These are phyloP conservation scores for Carpinus fangiana DNA, from an alignment of 306 rosid species.

Conservation along the genomic window DNA sequence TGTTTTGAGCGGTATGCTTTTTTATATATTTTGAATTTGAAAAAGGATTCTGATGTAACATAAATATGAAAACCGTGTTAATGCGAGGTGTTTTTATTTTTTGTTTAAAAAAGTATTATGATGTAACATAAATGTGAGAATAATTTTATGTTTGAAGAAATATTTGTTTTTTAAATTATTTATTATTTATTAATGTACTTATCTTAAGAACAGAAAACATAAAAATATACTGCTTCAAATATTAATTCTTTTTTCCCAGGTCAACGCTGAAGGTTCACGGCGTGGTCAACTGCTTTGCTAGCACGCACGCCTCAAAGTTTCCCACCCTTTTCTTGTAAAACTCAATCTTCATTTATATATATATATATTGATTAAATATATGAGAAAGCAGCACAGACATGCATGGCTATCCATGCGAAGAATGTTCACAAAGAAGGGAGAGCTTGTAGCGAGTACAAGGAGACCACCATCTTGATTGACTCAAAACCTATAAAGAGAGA, in stretches of 20 bases:
- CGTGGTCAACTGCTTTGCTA: neutral
- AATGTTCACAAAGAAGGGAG: slow-evolving; percentile 2
- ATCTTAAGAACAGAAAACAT: no score
- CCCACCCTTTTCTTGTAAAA: neutral
- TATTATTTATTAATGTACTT: no score
- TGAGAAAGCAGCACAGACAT: neutral
- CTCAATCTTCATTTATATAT: neutral
- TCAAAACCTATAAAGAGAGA: neutral
- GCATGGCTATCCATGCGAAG: neutral
- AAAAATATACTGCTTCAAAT: neutral
- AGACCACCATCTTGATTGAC: slow-evolving; percentile 1
- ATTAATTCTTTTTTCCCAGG: neutral
- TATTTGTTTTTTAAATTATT: no score
- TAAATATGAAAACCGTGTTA: no score
- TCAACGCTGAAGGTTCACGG: slow-evolving; percentile 1
- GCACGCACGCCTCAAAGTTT: slow-evolving; percentile 12
- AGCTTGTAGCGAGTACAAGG: slow-evolving; percentile 1
- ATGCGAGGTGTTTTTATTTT: no score
- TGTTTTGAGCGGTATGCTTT: no score
- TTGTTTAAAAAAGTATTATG: no score
- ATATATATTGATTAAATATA: neutral
- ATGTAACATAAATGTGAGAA: no score
- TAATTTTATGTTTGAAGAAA: no score
- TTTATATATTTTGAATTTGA: no score
- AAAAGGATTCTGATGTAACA: no score